Base-by-base conservation (phyloP, 257 asterid species). In the Nicotiana obtusifolia region DNA sequence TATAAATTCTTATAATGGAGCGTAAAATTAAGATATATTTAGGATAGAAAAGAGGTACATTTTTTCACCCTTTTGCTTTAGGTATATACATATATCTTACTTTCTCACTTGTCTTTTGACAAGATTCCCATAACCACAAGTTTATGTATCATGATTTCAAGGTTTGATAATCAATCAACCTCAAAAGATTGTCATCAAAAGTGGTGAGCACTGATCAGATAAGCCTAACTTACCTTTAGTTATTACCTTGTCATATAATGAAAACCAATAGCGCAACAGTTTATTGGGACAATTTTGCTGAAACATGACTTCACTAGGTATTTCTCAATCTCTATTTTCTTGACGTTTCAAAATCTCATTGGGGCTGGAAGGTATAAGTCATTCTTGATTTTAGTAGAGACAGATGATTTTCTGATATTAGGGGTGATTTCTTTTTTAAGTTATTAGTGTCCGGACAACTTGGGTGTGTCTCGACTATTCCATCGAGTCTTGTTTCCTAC, bases 121-220 rank as follows among this genome's bases (percentile, higher is more conserved):
- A 44, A 71, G 35, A 71, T 19, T 71, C 33, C 35, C 33, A 71
- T 26, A 6, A 14, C 47, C 24, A 71, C 59, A 71, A 22, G 13
- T 20, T 44, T n/a, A 37, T 37, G 52, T 41, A 20, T 37, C n/a
- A 68, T 37, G 56, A 69, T 69, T 11, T 37, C 37, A 10, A 62
- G 20, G 60, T 44, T 44, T 71, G 26, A 75, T 75, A 15, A 24
- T 75, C 80, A 75, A 75, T 49, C 80, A 75, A 73, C 80, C 49
- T 73, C 41, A 73, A 5, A 22, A 73, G 61, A 47, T 20, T 37
- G 57, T 20, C 20, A 69, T 69, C 14, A 57, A 11, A 41, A 57
- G 33, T 73, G 22, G 44, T 75, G 14, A 47, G 60, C 79, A 15
- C 79, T 49, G 15, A 49, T 24, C 16, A 49, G 26, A 75, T 75